phyloP scores from a whole-genome alignment of 2,329 filamentous ascomycete species.

The Thermothelomyces thermophilus region DNA sequence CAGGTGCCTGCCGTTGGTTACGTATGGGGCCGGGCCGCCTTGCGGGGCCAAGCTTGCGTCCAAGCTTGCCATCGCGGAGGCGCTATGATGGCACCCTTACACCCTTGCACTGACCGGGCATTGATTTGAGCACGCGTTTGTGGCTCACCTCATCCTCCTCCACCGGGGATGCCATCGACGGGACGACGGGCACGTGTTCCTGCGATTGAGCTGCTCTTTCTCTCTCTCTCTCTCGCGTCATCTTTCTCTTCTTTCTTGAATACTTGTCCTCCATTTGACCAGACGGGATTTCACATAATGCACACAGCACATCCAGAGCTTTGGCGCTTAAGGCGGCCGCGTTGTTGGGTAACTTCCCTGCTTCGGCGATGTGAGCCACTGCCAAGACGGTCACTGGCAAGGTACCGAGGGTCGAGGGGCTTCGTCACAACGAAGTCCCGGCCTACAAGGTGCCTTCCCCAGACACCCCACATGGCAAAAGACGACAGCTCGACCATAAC shows the following conservation, averaged over 20 bases:
- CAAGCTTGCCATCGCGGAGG: slow-evolving; percentile 4
- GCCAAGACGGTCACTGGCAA: slow-evolving; percentile 3
- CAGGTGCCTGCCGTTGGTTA: slow-evolving; percentile 22
- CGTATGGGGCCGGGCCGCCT: slow-evolving; percentile 15
- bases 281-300: too few relatives aligned
- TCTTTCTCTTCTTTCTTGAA: too few relatives aligned
- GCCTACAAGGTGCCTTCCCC: slow-evolving; percentile 2
- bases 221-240: too few relatives aligned
- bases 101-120: not conserved
- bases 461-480: slow-evolving; percentile 7
- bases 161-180: too few relatives aligned
- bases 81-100: not conserved
- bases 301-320: too few relatives aligned
- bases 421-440: slow-evolving; percentile 2
- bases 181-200: too few relatives aligned
- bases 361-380: slow-evolving; percentile 3
- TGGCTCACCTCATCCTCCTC: too few relatives aligned
- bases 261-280: too few relatives aligned
- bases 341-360: too few relatives aligned
- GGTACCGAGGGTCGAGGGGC: not conserved
- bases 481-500: not conserved
- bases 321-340: too few relatives aligned
- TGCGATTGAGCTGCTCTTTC: too few relatives aligned
- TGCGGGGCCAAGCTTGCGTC: slow-evolving; percentile 13
- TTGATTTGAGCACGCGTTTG: too few relatives aligned